These are phyloP conservation scores for Dioszegia hungarica DNA, from an alignment of 768 basidiomycete species.

Conservation along the genomic window DNA sequence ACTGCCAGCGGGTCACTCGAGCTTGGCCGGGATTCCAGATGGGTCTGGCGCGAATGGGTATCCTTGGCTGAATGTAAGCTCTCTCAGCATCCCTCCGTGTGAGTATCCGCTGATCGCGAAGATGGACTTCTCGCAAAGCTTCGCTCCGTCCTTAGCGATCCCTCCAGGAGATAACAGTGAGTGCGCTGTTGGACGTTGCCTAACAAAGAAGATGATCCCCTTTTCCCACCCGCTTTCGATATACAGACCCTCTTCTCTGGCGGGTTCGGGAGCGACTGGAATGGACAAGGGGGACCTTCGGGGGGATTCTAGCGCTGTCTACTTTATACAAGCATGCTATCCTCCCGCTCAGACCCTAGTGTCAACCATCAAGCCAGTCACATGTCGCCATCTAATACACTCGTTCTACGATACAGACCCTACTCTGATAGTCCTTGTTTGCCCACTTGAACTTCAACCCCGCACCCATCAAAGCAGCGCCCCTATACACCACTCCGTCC, in stretches of 20 bases:
- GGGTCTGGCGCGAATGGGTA: not conserved
- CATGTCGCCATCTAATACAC: not conserved
- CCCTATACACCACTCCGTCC: constrained; percentile 3
- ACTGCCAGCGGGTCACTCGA: not conserved
- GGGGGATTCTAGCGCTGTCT: too few species aligned
- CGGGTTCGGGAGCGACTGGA: not conserved
- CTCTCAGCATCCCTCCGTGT: not conserved
- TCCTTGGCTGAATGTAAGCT: not conserved
- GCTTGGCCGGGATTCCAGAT: not conserved
- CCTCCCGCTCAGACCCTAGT: too few species aligned
- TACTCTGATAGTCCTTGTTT: constrained; percentile 21
- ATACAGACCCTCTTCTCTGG: not conserved
- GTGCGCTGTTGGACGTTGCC: not conserved
- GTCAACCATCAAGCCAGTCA: not conserved
- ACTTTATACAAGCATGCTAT: too few species aligned
- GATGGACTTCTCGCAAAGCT: constrained; percentile 6
- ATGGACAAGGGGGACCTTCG: not conserved
- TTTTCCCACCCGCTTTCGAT: not conserved
- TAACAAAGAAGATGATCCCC: not conserved
- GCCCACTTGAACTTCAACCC: constrained; percentile 14
- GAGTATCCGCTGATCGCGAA: not conserved
- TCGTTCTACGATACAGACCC: constrained; percentile 10
- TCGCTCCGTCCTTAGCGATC: not conserved
- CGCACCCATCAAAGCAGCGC: constrained; percentile 15
- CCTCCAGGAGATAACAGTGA: not conserved